Evolutionary conservation across 192 early-diverging fungal genomes (phyloP).

Genomic region (Gaertneriomyces semiglobifer): DNA sequence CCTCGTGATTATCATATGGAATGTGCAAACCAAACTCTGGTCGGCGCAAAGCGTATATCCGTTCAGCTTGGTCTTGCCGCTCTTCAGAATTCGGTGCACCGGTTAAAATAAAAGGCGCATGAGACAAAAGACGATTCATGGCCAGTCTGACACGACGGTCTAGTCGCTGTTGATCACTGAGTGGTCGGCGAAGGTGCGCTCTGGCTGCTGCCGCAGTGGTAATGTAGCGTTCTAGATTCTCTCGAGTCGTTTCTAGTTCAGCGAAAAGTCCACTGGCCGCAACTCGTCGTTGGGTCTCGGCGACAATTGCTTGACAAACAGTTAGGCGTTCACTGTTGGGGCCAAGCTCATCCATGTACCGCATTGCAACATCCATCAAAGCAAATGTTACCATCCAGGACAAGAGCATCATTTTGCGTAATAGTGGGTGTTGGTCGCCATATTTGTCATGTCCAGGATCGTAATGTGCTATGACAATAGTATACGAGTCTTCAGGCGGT

Average conservation of each 20-base stretch:
- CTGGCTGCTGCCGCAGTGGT: not conserved
- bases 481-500: slow-evolving; percentile 5
- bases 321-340: not conserved
- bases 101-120: not conserved
- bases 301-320: not conserved
- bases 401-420: slow-evolving; percentile 15
- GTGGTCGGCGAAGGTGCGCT: not conserved
- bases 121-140: slow-evolving; percentile 1
- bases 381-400: slow-evolving; percentile 30
- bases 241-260: slow-evolving; percentile 1
- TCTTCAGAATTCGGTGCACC: not conserved
- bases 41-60: not conserved
- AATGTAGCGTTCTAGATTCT: slow-evolving; percentile 2
- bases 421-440: slow-evolving; percentile 10
- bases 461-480: slow-evolving; percentile 13
- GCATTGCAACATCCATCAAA: slow-evolving; percentile 14
- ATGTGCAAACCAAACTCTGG: slow-evolving; percentile 1
- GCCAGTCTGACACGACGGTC: slow-evolving; percentile 1
- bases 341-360: not conserved
- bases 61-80: slow-evolving; percentile 5
- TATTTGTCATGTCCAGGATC: slow-evolving; percentile 23
- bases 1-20: not conserved
- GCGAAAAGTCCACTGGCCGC: slow-evolving; percentile 1
- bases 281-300: slow-evolving; percentile 1
- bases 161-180: not conserved